A percentile compares a stretch with the other conserved stretches of the same genome.
These are phyloP conservation scores for Lentinus polychrous DNA, from an alignment of 1,284 basidiomycete species.

Conservation along the genomic window DNA sequence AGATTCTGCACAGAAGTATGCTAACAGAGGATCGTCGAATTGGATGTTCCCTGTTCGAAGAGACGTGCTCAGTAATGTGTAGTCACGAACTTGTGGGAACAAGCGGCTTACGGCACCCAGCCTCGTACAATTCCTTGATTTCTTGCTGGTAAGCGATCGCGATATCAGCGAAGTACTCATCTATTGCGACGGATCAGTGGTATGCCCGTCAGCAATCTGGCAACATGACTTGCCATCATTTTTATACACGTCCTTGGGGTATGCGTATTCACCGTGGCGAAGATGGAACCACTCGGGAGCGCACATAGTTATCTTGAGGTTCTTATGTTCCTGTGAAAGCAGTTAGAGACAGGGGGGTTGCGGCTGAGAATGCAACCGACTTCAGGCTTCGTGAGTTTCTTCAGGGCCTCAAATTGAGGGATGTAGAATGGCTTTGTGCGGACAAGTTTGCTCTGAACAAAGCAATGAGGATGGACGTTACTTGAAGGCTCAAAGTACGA, in stretches of 20 bases:
- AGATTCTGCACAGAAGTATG: slow-evolving; percentile 56
- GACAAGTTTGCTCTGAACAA: slow-evolving; percentile 48
- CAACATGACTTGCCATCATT: slow-evolving; percentile 55
- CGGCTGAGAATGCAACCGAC: slow-evolving; percentile 22
- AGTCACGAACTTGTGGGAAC: not conserved
- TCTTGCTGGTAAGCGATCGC: slow-evolving; percentile 66
- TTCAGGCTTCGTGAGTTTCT: slow-evolving; percentile 45
- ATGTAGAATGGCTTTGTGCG: slow-evolving; percentile 57
- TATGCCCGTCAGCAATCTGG: no score
- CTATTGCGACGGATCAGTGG: slow-evolving; percentile 26
- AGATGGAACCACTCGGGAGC: slow-evolving; percentile 76
- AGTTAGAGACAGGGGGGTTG: slow-evolving; percentile 7
- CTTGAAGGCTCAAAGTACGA: no score
- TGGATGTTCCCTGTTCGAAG: slow-evolving; percentile 50
- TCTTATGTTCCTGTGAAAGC: slow-evolving; percentile 43
- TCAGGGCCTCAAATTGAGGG: slow-evolving; percentile 55
- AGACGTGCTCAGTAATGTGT: not conserved
- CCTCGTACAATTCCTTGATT: slow-evolving; percentile 63
- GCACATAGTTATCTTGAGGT: slow-evolving; percentile 72
- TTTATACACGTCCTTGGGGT: slow-evolving; percentile 52
- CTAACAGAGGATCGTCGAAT: slow-evolving; percentile 68
- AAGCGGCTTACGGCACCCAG: slow-evolving; percentile 55
- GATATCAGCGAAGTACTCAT: slow-evolving; percentile 70
- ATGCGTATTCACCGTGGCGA: slow-evolving; percentile 58
- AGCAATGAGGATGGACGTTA: not conserved